phyloP scores from a whole-genome alignment of 176 grass and related monocot species.

The Secale cereale region DNA sequence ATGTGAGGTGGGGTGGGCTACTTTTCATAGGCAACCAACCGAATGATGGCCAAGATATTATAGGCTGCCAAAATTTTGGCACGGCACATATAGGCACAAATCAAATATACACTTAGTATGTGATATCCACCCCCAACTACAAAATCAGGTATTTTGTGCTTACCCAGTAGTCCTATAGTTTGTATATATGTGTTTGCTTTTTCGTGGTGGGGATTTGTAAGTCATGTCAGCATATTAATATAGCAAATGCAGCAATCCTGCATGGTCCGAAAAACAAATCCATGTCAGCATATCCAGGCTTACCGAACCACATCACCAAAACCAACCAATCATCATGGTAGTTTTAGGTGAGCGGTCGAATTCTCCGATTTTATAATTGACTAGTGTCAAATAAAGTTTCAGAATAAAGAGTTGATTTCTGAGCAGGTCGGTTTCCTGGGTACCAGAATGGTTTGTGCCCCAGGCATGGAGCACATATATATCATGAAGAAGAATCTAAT shows the following conservation, averaged over 20 bases:
- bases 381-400: neutral
- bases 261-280: neutral
- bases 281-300: neutral
- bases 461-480: neutral
- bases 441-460: neutral
- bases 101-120: too few species aligned
- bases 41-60: too few species aligned
- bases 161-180: neutral
- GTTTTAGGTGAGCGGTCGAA: neutral
- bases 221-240: neutral
- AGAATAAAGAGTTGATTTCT: neutral
- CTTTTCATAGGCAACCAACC: too few species aligned
- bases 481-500: conserved; percentile 6
- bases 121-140: too few species aligned
- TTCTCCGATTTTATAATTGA: neutral
- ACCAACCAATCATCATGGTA: neutral
- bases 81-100: too few species aligned
- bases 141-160: neutral
- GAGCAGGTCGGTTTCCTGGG: neutral
- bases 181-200: neutral
- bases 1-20: neutral
- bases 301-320: neutral
- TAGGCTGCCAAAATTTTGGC: too few species aligned
- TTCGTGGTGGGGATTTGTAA: neutral
- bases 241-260: neutral